A percentile compares a stretch with the other conserved stretches of the same genome.
Evolutionary conservation across 2,329 filamentous ascomycete species (phyloP).

Genomic region (Camptophora hylomeconis): DNA sequence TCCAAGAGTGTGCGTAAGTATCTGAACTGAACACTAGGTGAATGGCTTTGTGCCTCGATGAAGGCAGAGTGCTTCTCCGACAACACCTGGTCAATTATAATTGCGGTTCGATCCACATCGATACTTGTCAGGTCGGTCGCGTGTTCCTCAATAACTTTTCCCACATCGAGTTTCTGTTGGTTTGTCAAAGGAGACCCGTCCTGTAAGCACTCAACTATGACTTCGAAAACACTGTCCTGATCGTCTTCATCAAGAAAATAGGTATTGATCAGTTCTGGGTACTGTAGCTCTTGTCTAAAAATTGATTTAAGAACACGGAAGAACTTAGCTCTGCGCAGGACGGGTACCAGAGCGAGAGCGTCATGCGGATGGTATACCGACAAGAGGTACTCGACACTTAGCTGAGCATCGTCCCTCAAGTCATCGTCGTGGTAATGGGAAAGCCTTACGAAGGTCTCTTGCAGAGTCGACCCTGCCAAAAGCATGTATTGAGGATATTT

Average conservation of each 20-base stretch:
- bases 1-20: slow-evolving; percentile 70
- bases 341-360: slow-evolving; percentile 58
- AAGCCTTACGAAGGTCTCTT: slow-evolving; percentile 65
- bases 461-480: slow-evolving; percentile 72
- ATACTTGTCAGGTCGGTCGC: slow-evolving; percentile 54
- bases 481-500: slow-evolving; percentile 96
- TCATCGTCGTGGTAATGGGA: slow-evolving; percentile 73
- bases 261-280: slow-evolving; percentile 60
- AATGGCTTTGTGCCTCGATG: slow-evolving; percentile 47
- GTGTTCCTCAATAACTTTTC: slow-evolving; percentile 52
- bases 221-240: slow-evolving; percentile 61
- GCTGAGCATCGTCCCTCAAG: slow-evolving; percentile 81
- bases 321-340: slow-evolving; percentile 70
- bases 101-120: slow-evolving; percentile 52
- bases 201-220: slow-evolving; percentile 62
- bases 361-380: slow-evolving; percentile 88
- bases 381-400: slow-evolving; percentile 91
- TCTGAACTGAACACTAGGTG: slow-evolving; percentile 54
- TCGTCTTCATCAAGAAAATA: slow-evolving; percentile 80
- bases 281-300: slow-evolving; percentile 68
- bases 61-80: slow-evolving; percentile 54
- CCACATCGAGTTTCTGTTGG: slow-evolving; percentile 61
- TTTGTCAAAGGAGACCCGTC: slow-evolving; percentile 48
- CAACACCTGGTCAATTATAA: slow-evolving; percentile 48
- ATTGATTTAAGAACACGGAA: slow-evolving; percentile 84